phyloP scores from a whole-genome alignment of 2,329 filamentous ascomycete genomes.

The Aspergillus fructus region DNA sequence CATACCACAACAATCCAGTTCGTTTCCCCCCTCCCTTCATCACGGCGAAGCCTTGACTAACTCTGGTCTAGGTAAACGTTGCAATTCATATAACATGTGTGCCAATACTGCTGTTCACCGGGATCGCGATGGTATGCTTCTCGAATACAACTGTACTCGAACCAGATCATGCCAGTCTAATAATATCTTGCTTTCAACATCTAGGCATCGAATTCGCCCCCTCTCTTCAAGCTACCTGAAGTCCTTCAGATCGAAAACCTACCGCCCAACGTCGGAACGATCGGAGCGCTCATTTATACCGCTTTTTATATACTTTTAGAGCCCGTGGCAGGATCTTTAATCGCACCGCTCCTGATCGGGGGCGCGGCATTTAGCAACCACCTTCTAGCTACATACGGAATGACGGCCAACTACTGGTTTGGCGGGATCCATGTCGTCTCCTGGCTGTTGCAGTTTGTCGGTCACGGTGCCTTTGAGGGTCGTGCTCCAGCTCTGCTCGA shows the following conservation, averaged over 20 bases:
- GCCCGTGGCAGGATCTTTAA: conserved; percentile 79
- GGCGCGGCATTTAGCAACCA: conserved; percentile 75
- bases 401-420: conserved; percentile 63
- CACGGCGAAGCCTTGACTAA: conserved; percentile 21
- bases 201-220: conserved; percentile 57
- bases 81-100: conserved; percentile 65
- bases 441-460: conserved; percentile 89
- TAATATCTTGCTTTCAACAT: not conserved
- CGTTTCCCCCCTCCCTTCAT: conserved; percentile 16
- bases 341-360: conserved; percentile 73
- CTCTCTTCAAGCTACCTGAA: conserved; percentile 54
- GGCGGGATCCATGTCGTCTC: conserved; percentile 67
- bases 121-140: conserved; percentile 56
- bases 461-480: conserved; percentile 85
- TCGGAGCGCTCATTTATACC: conserved; percentile 63
- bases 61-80: conserved; percentile 56
- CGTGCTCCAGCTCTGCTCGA: conserved; percentile 86
- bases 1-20: conserved; percentile 66
- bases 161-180: not conserved
- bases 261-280: conserved; percentile 60
- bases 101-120: conserved; percentile 60
- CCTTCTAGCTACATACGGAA: conserved; percentile 63
- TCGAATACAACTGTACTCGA: not conserved
- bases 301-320: conserved; percentile 88
- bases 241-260: conserved; percentile 57